Evolutionary conservation across 441 rosid species (phyloP), one percentile per base, ranked within the genome.

Genomic region (Erysimum pusillum): DNA sequence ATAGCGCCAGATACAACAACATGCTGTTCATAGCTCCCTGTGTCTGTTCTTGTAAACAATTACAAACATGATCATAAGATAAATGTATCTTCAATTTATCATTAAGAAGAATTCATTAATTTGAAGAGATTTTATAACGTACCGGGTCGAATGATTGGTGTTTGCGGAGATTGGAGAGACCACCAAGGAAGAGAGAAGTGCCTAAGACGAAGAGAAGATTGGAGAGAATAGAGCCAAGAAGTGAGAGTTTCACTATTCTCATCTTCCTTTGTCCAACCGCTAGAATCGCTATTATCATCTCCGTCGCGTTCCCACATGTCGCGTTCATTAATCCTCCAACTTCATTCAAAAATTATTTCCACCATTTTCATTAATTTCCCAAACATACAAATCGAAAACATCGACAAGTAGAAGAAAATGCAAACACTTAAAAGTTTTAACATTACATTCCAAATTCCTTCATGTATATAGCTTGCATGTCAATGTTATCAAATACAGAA

Each of bases 221-320:
- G 49, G 99, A 95, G 20, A 95, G 88, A 12, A 95, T 73, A 17
- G 99, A 95, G 42, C 99, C 99, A 75, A 95, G 67, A 9, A 95
- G 94, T 14, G 98, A 93, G 58, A 87, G 91, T 73, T 95, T 95
- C 71, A 95, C 92, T 62, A 95, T 86, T 0, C 81, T 90, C 74
- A 92, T 83, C 71, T 94, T 92, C 42, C 62, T 71, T 53, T 90
- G 82, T 78, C 73, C 65, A 4, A 94, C 86, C 52, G 99, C 99
- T 18, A 94, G 84, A 36, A 91, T 80, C 45, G 98, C 98, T 70
- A 94, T 92, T 69, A 94, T 94, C 69, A 94, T 81, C 82, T 94
- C 99, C 9, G 99, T 90, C 0, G 97, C 99, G 80, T 96, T 96
- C 11, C 99, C 99, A 75, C 99, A 91, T 3, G 99, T 93, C 65